phyloP scores from a whole-genome alignment of 106 monocot genomes.

The Agapanthus africanus region DNA sequence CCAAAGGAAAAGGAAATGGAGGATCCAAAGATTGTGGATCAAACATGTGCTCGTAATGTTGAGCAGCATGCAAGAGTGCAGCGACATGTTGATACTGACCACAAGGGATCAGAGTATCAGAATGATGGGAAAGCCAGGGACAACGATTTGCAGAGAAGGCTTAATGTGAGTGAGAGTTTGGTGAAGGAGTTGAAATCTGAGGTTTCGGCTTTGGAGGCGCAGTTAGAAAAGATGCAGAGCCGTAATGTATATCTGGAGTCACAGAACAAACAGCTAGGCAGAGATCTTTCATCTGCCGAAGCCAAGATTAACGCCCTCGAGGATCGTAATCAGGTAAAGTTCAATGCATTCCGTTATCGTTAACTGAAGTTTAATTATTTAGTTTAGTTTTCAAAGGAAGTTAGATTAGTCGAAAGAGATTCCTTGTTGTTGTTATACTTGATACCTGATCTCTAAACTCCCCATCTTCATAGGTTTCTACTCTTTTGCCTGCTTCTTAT shows the following conservation, averaged over 20 bases:
- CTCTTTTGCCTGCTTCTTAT: too few relatives aligned
- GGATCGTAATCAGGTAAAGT: slow-evolving; percentile 25
- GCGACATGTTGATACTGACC: slow-evolving; percentile 9
- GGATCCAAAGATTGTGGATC: slow-evolving; percentile 13
- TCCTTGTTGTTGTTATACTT: not conserved
- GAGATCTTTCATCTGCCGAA: slow-evolving; percentile 34
- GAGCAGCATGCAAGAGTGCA: slow-evolving; percentile 33
- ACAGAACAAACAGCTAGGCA: slow-evolving; percentile 37
- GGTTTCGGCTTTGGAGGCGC: slow-evolving; percentile 26
- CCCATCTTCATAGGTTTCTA: too few relatives aligned
- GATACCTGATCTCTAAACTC: not conserved
- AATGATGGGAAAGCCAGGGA: slow-evolving; percentile 15
- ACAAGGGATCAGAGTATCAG: slow-evolving; percentile 19
- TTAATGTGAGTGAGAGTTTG: slow-evolving; percentile 35
- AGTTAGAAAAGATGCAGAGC: slow-evolving; percentile 44
- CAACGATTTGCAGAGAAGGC: slow-evolving; percentile 35
- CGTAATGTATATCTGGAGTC: slow-evolving; percentile 39
- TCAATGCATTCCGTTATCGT: too few relatives aligned
- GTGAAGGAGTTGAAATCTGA: slow-evolving; percentile 44
- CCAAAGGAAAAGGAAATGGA: slow-evolving; percentile 17
- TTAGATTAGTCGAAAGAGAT: not conserved
- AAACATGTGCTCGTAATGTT: slow-evolving; percentile 5
- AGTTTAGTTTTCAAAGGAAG: not conserved
- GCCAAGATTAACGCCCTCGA: slow-evolving; percentile 23
- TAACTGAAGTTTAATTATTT: not conserved